A percentile compares a stretch with the other conserved stretches of the same genome.
phyloP scores from a whole-genome alignment of 2,329 filamentous ascomycete genomes.

The Phyllachora maydis region DNA sequence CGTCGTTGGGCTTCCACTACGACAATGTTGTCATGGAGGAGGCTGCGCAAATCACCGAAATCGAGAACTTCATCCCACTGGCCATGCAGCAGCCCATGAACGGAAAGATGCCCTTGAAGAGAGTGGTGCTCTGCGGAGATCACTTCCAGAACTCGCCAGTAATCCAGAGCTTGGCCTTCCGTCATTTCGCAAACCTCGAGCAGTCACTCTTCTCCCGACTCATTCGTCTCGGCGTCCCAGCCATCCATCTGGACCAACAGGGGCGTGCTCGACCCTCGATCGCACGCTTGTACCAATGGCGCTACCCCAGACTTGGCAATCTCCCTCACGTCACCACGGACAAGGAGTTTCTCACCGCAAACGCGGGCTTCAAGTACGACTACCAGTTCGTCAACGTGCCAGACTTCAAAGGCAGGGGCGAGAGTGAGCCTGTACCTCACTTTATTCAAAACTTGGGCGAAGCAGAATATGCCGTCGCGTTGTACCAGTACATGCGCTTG shows the following conservation, averaged over 20 bases:
- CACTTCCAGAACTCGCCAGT: slow-evolving; percentile 94
- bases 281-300: slow-evolving; percentile 81
- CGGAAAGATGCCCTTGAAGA: slow-evolving; percentile 56
- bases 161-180: slow-evolving; percentile 83
- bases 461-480: slow-evolving; percentile 86
- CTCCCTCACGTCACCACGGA: slow-evolving; percentile 51
- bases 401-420: slow-evolving; percentile 78
- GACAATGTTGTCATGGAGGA: slow-evolving; percentile 98
- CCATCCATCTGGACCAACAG: slow-evolving; percentile 78
- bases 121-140: slow-evolving; percentile 84
- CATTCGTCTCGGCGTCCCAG: slow-evolving; percentile 79
- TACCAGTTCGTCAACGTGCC: slow-evolving; percentile 94
- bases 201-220: slow-evolving; percentile 88
- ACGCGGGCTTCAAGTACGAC: slow-evolving; percentile 81
- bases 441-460: slow-evolving; percentile 95
- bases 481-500: slow-evolving; percentile 94
- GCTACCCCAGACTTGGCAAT: slow-evolving; percentile 64
- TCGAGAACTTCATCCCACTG: slow-evolving; percentile 89
- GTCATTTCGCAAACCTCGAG: slow-evolving; percentile 87
- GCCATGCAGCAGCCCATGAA: slow-evolving; percentile 69
- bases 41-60: slow-evolving; percentile 91
- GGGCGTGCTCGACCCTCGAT: slow-evolving; percentile 77
- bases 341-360: slow-evolving; percentile 59
- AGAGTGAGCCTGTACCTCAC: slow-evolving; percentile 77
- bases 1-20: slow-evolving; percentile 82